Evolutionary conservation across 2,329 filamentous ascomycete species (phyloP).

Genomic region (Fusarium kyushuense): DNA sequence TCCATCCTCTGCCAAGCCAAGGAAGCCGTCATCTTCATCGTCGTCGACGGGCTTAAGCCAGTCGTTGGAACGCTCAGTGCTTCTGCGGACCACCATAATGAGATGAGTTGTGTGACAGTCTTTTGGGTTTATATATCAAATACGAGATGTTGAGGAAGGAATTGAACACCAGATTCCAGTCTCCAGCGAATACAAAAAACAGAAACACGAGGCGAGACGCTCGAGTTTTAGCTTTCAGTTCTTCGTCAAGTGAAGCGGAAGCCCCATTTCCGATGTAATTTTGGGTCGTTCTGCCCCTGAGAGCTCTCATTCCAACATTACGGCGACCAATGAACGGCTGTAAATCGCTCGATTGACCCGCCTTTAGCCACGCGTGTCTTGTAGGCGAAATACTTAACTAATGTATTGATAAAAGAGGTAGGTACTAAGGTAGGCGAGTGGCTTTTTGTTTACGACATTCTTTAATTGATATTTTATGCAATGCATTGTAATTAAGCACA

Average conservation of each 20-base stretch:
- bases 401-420: constrained; percentile 15
- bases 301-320: constrained; percentile 9
- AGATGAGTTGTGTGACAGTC: not conserved
- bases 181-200: not conserved
- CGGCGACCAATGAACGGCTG: constrained; percentile 14
- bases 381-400: constrained; percentile 25
- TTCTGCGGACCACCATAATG: constrained; percentile 39
- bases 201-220: constrained; percentile 17
- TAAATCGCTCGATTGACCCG: constrained; percentile 16
- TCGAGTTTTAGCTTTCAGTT: constrained; percentile 24
- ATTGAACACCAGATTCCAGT: constrained; percentile 1
- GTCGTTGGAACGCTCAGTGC: constrained; percentile 40
- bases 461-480: not conserved
- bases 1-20: constrained; percentile 41
- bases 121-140: not conserved
- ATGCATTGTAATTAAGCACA: too few relatives aligned
- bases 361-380: constrained; percentile 31
- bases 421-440: too few relatives aligned
- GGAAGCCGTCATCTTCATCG: constrained; percentile 46
- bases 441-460: constrained; percentile 1
- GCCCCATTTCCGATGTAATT: constrained; percentile 29
- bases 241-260: constrained; percentile 16
- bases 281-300: constrained; percentile 38
- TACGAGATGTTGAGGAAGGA: constrained; percentile 6
- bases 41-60: constrained; percentile 45